These are phyloP conservation scores for Backusella morwellensis DNA, from an alignment of 192 early-diverging fungal genomes.

Conservation along the genomic window DNA sequence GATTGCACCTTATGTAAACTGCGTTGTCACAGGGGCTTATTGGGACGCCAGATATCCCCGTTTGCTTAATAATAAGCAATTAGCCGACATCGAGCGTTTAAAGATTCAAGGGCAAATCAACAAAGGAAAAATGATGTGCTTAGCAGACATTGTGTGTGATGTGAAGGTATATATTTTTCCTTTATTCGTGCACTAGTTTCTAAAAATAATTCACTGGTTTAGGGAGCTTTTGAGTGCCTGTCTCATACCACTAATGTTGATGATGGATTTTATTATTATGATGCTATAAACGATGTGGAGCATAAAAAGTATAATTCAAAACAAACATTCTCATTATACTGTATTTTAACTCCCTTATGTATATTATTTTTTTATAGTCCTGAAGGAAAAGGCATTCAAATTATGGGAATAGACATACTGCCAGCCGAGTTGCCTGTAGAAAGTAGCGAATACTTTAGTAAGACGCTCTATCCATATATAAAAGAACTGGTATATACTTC, in stretches of 20 bases:
- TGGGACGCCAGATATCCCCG: conserved; percentile 89
- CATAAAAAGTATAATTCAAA: conserved; percentile 64
- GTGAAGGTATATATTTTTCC: conserved; percentile 59
- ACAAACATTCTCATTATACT: background rate
- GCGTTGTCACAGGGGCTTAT: conserved; percentile 92
- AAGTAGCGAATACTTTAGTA: conserved; percentile 90
- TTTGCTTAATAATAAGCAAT: conserved; percentile 82
- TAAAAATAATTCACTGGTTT: background rate
- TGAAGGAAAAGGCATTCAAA: conserved; percentile 84
- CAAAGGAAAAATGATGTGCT: conserved; percentile 70
- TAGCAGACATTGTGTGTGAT: conserved; percentile 95
- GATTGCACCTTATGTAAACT: conserved; percentile 88
- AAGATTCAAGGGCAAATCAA: conserved; percentile 45
- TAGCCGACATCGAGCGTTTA: conserved; percentile 64
- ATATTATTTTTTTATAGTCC: conserved; percentile 35
- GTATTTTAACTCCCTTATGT: conserved; percentile 3
- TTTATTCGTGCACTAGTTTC: background rate
- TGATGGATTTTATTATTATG: conserved; percentile 88
- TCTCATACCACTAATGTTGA: conserved; percentile 88
- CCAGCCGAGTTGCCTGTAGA: conserved; percentile 96
- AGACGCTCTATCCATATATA: conserved; percentile 77
- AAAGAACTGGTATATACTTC: conserved; percentile 70
- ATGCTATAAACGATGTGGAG: conserved; percentile 65
- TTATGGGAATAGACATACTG: conserved; percentile 97
- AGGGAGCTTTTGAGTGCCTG: conserved; percentile 95